A percentile compares a stretch with the other conserved stretches of the same genome.
These are phyloP conservation scores for Paecilomyces formosus DNA, from an alignment of 2,329 filamentous ascomycete species.

Conservation along the genomic window DNA sequence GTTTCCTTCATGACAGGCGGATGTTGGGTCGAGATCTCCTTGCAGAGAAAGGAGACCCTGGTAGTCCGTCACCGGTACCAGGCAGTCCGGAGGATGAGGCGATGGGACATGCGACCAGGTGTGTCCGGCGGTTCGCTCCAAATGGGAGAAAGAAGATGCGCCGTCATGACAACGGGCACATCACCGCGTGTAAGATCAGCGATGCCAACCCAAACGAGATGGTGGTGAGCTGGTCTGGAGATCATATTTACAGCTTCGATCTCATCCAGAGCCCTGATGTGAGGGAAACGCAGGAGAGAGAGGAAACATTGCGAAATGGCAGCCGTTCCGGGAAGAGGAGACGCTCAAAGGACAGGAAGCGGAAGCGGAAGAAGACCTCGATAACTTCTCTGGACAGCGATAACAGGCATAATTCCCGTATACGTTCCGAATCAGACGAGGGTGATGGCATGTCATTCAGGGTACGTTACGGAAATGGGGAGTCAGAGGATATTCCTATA, in stretches of 20 bases:
- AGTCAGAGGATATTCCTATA: conserved; percentile 52
- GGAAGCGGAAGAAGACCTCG: conserved; percentile 48
- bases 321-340: conserved; percentile 22
- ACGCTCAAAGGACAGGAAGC: conserved; percentile 42
- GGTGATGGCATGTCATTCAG: conserved; percentile 44
- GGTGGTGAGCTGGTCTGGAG: conserved; percentile 61
- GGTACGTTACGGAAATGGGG: conserved; percentile 53
- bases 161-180: conserved; percentile 51
- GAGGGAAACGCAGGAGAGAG: conserved; percentile 30
- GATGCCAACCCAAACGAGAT: conserved; percentile 62
- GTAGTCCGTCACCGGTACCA: conserved; percentile 30
- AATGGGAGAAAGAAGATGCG: conserved; percentile 45
- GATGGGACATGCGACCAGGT: conserved; percentile 54
- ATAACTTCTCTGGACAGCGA: conserved; percentile 36
- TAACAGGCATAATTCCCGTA: conserved; percentile 40
- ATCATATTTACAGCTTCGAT: conserved; percentile 61
- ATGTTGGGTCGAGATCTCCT: conserved; percentile 57
- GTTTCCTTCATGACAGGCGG: conserved; percentile 60
- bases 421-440: conserved; percentile 35
- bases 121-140: conserved; percentile 60
- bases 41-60: conserved; percentile 44
- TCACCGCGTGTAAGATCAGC: conserved; percentile 64
- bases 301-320: conserved; percentile 16
- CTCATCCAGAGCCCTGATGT: conserved; percentile 53
- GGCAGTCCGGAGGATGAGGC: conserved; percentile 46